Base-by-base conservation (phyloP, 176 grass and related monocot species). In the Cenchrus fungigraminus region DNA sequence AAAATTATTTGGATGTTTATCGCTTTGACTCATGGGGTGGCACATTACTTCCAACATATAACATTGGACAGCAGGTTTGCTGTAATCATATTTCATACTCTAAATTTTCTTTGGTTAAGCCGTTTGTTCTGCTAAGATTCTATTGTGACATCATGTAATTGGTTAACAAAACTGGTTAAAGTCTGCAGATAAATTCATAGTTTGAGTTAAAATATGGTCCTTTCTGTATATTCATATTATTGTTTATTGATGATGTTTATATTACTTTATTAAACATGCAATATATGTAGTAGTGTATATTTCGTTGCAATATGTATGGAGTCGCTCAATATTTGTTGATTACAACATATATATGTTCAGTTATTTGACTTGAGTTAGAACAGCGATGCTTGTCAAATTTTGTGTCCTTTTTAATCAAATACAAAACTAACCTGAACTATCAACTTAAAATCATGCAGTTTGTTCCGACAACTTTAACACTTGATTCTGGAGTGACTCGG, bases 1-100 rank as follows among this genome's bases (percentile, higher is more conserved):
- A 95, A 94, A 95, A 98, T 80, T 98, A 98, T 81, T 88, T 95
- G 87, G 96, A 98, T 60, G 65, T 98, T 74, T 98, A 98, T 92
- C 87, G 86, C 68, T 98, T 94, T 87, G 96, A 98, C 80, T 92
- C 96, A 71, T 98, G 93, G 96, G 93, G 96, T 69, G 96, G 91
- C 73, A 85, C 91, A 65, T 90, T 98, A 90, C 85, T 98, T 87
- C 96, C 96, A 71, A 98, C 93, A 67, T 98, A 95, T 80, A 92
- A 78, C 73, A 64, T 89, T 20, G 93, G 91, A 43, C 93, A 98
- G 76, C 93, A 98, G 96, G 96, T 95, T 73, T 74, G 82, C 42
- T 83, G 47, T 85, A 51, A 53, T 70, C 6, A 54, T 77, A 70
- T 64, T 77, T 80, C 8, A 40, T 68, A 66, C 73, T 77, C 53